Percentiles rank a stretch among this genome's conserved stretches.
These are phyloP conservation scores for Botrytis aclada DNA, from an alignment of 2,329 filamentous ascomycete genomes.

Conservation along the genomic window DNA sequence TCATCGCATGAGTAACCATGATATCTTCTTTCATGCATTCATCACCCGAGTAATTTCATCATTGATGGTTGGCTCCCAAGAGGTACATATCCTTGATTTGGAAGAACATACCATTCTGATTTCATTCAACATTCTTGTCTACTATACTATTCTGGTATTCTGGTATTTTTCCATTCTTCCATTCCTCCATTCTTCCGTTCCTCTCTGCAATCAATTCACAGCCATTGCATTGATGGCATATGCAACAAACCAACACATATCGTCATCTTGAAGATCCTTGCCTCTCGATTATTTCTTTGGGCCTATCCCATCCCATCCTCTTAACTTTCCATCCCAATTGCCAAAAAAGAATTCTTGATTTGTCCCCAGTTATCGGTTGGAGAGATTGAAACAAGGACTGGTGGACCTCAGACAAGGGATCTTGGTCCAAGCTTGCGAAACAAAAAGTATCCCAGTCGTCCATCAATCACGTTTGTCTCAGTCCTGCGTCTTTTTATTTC, in stretches of 20 bases:
- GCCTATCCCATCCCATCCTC: too few relatives aligned
- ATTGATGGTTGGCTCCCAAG: too few relatives aligned
- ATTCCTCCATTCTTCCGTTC: background rate
- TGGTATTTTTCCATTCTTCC: background rate
- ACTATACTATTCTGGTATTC: too few relatives aligned
- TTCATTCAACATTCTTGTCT: background rate
- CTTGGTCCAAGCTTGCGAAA: background rate
- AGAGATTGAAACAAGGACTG: background rate
- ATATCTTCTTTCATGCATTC: too few relatives aligned
- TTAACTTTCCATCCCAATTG: background rate
- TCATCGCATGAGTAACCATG: too few relatives aligned
- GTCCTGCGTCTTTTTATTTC: background rate
- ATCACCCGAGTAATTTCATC: too few relatives aligned
- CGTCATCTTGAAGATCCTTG: conserved; percentile 16
- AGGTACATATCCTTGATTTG: background rate
- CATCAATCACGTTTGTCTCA: background rate
- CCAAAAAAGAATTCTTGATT: background rate
- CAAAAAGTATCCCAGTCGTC: background rate
- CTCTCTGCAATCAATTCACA: background rate
- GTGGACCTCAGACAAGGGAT: background rate
- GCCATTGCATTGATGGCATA: background rate
- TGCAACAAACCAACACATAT: background rate
- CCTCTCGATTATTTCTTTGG: background rate
- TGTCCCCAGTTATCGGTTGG: background rate
- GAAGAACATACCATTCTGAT: background rate